phyloP scores from a whole-genome alignment of 345 rosid genomes.

The Bruguiera parviflora region DNA sequence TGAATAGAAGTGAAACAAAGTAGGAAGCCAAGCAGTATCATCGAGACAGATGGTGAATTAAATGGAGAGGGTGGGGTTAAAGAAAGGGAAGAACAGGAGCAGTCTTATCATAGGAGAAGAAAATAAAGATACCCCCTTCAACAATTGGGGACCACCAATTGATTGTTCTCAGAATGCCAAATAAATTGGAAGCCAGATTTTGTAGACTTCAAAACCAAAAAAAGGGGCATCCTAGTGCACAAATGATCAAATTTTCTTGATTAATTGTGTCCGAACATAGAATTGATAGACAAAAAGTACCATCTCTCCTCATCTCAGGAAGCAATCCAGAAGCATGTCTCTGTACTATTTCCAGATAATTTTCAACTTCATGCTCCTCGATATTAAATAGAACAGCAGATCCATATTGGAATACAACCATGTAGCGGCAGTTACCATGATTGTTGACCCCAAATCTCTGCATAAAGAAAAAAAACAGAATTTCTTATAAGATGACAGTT shows the following conservation, averaged over 20 bases:
- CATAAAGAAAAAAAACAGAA: neutral
- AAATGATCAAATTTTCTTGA: neutral
- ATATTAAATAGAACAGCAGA: constrained; percentile 88
- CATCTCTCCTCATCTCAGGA: constrained; percentile 77
- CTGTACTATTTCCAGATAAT: constrained; percentile 56
- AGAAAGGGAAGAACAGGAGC: neutral
- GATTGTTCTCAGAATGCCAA: neutral
- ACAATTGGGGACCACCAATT: neutral
- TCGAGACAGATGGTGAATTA: neutral
- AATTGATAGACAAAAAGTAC: constrained; percentile 30
- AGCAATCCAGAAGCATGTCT: constrained; percentile 82
- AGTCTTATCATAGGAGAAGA: neutral
- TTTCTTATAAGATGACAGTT: neutral
- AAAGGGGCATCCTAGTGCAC: neutral
- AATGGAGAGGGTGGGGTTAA: neutral
- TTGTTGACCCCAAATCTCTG: constrained; percentile 51
- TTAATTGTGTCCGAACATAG: neutral
- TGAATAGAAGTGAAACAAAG: neutral
- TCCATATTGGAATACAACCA: constrained; percentile 91
- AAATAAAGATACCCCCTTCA: neutral
- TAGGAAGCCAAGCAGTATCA: neutral
- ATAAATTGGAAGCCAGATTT: neutral
- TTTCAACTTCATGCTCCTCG: constrained; percentile 64
- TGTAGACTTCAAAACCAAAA: too few relatives aligned
- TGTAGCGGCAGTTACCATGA: constrained; percentile 48